Conservation (phyloP, 1,284 basidiomycete genomes). For the Termitomyces sp. region DNA sequence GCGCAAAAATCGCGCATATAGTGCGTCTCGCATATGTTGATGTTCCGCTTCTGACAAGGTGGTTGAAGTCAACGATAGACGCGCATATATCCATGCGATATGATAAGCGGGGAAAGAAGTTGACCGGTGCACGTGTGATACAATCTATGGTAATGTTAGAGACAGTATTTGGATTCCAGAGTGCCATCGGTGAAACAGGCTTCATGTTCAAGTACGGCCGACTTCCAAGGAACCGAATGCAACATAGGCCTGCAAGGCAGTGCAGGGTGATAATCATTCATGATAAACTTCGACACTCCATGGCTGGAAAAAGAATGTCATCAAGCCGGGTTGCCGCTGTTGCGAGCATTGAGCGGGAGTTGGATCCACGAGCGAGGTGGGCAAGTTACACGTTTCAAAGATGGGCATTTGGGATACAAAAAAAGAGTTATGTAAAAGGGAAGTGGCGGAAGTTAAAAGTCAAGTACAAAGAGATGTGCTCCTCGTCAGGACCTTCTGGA, state of each 20-base stretch:
- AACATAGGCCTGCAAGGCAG: not conserved
- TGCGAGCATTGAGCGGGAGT: not conserved
- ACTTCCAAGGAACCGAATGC: not conserved
- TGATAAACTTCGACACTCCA: not conserved
- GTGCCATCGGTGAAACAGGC: no score
- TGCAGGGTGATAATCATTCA: not conserved
- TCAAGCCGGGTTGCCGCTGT: not conserved
- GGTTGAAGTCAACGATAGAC: not conserved
- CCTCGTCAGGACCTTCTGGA: slow-evolving; percentile 1
- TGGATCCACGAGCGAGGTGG: not conserved
- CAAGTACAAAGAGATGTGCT: not conserved
- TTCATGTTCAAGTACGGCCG: no score
- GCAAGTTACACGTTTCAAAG: not conserved
- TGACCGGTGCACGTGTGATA: not conserved
- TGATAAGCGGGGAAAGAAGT: not conserved
- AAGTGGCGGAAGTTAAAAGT: not conserved
- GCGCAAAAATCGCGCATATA: not conserved
- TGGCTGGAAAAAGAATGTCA: not conserved
- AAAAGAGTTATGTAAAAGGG: not conserved
- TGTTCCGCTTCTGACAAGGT: not conserved
- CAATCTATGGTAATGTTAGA: not conserved
- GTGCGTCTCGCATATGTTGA: no score
- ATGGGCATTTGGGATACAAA: not conserved
- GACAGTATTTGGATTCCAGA: not conserved
- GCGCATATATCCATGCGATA: not conserved